Conservation (phyloP, 768 basidiomycete species). For the Galerina marginata region DNA sequence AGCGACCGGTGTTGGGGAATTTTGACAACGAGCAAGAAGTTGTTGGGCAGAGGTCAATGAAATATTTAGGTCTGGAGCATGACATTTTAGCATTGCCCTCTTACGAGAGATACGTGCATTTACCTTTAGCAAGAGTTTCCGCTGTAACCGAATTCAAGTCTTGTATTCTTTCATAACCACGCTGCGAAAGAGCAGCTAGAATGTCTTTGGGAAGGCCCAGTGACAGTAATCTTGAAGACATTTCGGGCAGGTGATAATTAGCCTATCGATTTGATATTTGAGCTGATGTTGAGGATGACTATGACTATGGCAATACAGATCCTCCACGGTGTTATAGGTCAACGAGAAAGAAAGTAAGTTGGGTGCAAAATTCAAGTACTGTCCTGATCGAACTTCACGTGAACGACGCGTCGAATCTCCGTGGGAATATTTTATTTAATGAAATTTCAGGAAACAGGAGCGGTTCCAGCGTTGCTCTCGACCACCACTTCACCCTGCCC, state of each 20-base stretch:
- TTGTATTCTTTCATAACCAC: conserved; percentile 63
- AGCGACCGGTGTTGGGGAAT: conserved; percentile 28
- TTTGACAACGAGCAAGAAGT: conserved; percentile 48
- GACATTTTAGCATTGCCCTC: background rate
- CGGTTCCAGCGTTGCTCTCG: background rate
- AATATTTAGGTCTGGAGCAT: conserved; percentile 53
- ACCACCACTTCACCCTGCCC: background rate
- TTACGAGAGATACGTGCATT: background rate
- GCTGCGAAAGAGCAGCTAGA: conserved; percentile 49
- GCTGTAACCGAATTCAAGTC: conserved; percentile 51
- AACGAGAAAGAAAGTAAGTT: background rate
- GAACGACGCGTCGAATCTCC: background rate
- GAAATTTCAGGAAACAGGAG: background rate
- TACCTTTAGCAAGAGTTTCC: conserved; percentile 4
- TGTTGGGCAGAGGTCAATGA: conserved; percentile 49
- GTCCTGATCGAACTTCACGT: background rate
- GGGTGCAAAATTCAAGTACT: background rate
- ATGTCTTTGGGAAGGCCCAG: conserved; percentile 51
- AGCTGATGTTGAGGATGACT: no score
- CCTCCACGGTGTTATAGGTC: no score
- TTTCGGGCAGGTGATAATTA: conserved; percentile 12
- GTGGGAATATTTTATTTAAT: background rate
- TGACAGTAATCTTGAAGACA: conserved; percentile 49
- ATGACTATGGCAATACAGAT: no score
- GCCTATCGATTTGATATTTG: no score